Conservation (phyloP, 1,139 yeast genomes). For the Geotrichum candidum region DNA sequence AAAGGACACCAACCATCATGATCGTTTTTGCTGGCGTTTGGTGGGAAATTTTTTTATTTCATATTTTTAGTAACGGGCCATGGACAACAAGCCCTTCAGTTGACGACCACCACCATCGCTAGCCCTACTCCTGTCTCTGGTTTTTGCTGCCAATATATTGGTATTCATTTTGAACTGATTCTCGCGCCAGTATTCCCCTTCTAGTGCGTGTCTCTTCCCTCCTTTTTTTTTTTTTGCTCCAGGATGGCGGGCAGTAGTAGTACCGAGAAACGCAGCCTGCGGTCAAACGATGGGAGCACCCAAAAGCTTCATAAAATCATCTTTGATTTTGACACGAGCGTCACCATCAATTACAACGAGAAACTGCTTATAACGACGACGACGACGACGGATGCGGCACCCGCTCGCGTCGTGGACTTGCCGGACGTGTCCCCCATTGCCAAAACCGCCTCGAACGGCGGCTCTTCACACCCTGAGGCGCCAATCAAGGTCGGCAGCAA, state of each 20-base stretch:
- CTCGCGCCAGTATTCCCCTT: background rate
- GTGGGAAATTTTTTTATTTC: background rate
- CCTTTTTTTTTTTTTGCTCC: background rate
- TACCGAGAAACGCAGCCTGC: conserved; percentile 6
- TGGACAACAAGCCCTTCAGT: background rate
- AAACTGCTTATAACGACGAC: background rate
- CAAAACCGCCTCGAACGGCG: background rate
- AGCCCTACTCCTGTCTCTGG: background rate
- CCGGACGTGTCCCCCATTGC: background rate
- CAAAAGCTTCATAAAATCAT: conserved; percentile 2
- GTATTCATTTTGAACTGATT: background rate
- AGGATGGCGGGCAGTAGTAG: background rate
- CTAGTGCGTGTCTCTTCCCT: background rate
- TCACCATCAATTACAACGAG: conserved; percentile 4
- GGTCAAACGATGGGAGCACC: conserved; percentile 3
- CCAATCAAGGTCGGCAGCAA: conserved; percentile 1
- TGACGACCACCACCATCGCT: background rate
- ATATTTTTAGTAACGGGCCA: background rate
- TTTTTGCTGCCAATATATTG: too few relatives aligned
- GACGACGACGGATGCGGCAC: background rate
- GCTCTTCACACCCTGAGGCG: background rate
- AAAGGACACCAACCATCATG: background rate
- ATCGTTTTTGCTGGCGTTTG: background rate
- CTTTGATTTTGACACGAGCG: conserved; percentile 7
- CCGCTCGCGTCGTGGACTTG: background rate